Evolutionary conservation across 2,329 filamentous ascomycete genomes (phyloP), one percentile per base, ranked within the genome.

Genomic region (Penicillium digitatum): DNA sequence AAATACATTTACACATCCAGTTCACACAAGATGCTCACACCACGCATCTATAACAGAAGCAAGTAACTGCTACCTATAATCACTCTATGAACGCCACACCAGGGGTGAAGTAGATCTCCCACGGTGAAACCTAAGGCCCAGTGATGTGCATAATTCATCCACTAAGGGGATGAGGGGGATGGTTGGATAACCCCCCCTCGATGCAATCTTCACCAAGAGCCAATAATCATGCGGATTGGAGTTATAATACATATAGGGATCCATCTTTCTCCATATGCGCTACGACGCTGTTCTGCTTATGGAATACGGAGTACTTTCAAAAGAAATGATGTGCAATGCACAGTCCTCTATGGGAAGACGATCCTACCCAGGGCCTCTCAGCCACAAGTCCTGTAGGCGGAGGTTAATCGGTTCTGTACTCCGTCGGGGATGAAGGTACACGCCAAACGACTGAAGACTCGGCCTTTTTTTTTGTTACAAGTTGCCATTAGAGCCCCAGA

Each of bases 31-130:
- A 38, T 39, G 9, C 5, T 38, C 47, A 40, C 35, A 22, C 27
- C 18, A n/a, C 22, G 37, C 32, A 12, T 14, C 9, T 24, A 5
- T n/a, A 31, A 43, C 38, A 27, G 22, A 20, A 20, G 37, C 16
- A 29, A 31, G 48, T 34, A 42, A 53, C 20, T 8, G 27, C 35
- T 34, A 35, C 35, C 39, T 12, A 49, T 32, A 47, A 60, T 61
- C 61, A 64, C 60, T 59, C 62, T 47, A 64, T 61, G 14, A 34
- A 54, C 59, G 51, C 55, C 57, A 61, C 62, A 52, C 32, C 22
- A 29, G 34, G 40, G 43, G 31, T 38, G 29, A 40, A 54, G 58
- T 45, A 45, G 62, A 63, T 64, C 62, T 48, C 32, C 52, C 40
- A 43, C 24, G 34, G 14, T 62, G 60, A 63, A 64, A 64, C 58